Conservation (phyloP, 805 yeast species). For the Isabelozyma heimii region DNA sequence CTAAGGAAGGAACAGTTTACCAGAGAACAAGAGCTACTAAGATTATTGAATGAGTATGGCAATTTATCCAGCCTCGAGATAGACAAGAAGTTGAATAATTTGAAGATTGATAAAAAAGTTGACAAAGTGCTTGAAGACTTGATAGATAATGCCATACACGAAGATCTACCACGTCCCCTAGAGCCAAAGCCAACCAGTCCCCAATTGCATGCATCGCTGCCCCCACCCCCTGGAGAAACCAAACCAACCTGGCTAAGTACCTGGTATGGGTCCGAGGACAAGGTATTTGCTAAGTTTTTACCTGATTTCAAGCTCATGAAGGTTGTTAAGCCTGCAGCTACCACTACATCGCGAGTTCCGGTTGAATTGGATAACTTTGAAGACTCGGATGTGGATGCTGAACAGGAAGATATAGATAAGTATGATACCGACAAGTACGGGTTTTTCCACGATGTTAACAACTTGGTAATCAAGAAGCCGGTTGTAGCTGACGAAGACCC, state of each 20-base stretch:
- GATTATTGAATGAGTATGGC: conserved; percentile 34
- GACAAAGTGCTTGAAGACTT: conserved; percentile 21
- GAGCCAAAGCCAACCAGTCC: not conserved
- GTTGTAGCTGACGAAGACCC: not conserved
- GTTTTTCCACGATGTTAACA: conserved; percentile 31
- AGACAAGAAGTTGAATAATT: conserved; percentile 24
- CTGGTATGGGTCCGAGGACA: conserved; percentile 8
- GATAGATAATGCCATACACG: conserved; percentile 28
- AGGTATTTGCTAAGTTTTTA: not conserved
- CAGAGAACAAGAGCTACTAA: conserved; percentile 31
- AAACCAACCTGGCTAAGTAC: conserved; percentile 10
- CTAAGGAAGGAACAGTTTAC: conserved; percentile 29
- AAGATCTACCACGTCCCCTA: conserved; percentile 7
- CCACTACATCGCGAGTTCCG: conserved; percentile 22
- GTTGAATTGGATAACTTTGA: conserved; percentile 40
- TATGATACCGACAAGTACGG: conserved; percentile 48
- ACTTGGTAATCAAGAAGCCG: not conserved
- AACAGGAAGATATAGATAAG: conserved; percentile 23
- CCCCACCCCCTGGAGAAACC: not conserved
- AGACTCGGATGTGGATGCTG: not conserved
- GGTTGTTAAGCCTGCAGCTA: not conserved
- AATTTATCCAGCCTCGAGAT: conserved; percentile 32
- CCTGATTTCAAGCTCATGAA: not conserved
- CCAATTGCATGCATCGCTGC: not conserved
- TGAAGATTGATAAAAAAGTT: conserved; percentile 10